phyloP scores from a whole-genome alignment of 83 land plant species.

The Picea abies region DNA sequence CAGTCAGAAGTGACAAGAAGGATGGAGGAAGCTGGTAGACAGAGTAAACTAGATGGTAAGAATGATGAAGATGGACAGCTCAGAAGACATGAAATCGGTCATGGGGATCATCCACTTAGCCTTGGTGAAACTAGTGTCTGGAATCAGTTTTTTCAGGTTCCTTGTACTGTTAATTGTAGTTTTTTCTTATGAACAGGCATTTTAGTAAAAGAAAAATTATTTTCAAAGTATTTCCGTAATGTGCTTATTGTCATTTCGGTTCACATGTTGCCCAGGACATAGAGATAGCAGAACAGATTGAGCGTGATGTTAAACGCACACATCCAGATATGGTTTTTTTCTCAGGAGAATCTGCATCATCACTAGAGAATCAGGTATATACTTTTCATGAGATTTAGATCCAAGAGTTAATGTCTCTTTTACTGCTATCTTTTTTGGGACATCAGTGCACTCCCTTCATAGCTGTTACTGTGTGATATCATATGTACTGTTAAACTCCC shows the following conservation, averaged over 20 bases:
- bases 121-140: conserved; percentile 72
- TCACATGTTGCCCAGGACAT: conserved; percentile 45
- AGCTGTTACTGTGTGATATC: too few species aligned
- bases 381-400: neutral
- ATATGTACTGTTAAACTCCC: too few species aligned
- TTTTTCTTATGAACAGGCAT: neutral
- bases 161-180: neutral
- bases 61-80: conserved; percentile 42
- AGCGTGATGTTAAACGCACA: conserved; percentile 77
- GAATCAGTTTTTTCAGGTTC: conserved; percentile 79
- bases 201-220: neutral
- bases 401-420: too few species aligned
- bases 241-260: neutral
- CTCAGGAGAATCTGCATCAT: conserved; percentile 50
- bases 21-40: conserved; percentile 26
- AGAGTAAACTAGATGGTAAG: conserved; percentile 14
- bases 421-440: too few species aligned
- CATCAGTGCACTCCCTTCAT: too few species aligned
- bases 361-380: conserved; percentile 66
- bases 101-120: conserved; percentile 82
- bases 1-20: conserved; percentile 73
- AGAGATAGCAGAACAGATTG: conserved; percentile 78
- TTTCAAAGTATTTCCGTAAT: neutral
- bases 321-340: conserved; percentile 82
- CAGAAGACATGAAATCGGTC: conserved; percentile 58